Evolutionary conservation across 805 yeast genomes (phyloP).

Genomic region (Hanseniaspora valbyensis): DNA sequence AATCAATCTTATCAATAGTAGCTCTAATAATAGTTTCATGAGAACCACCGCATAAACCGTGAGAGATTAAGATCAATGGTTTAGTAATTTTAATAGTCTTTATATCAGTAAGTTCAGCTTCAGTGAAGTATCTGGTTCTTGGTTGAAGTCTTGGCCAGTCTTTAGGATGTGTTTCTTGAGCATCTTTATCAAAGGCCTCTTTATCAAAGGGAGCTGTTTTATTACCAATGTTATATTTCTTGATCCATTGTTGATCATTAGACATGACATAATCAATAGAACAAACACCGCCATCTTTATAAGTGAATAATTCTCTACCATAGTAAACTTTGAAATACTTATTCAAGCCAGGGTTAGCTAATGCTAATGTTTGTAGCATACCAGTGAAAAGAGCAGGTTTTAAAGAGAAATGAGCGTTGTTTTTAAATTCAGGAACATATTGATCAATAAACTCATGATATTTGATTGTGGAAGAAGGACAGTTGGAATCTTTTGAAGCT

Average conservation of each 20-base stretch:
- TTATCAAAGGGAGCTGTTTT: slow-evolving; percentile 20
- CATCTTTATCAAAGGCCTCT: slow-evolving; percentile 27
- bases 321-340: slow-evolving; percentile 49
- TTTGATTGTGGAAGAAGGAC: slow-evolving; percentile 17
- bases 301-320: slow-evolving; percentile 54
- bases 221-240: slow-evolving; percentile 21
- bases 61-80: slow-evolving; percentile 53
- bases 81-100: slow-evolving; percentile 26
- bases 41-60: slow-evolving; percentile 73
- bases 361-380: slow-evolving; percentile 63
- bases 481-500: background rate
- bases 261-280: slow-evolving; percentile 64
- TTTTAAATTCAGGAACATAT: slow-evolving; percentile 36
- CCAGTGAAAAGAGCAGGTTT: slow-evolving; percentile 62
- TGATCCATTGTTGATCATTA: slow-evolving; percentile 18
- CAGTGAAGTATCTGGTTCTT: slow-evolving; percentile 50
- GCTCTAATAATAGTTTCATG: slow-evolving; percentile 63
- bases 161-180: slow-evolving; percentile 37
- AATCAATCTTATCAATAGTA: slow-evolving; percentile 36
- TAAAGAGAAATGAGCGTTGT: slow-evolving; percentile 42
- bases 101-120: slow-evolving; percentile 32
- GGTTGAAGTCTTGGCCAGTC: slow-evolving; percentile 55
- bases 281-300: slow-evolving; percentile 58
- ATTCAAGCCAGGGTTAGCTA: slow-evolving; percentile 46
- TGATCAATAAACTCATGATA: slow-evolving; percentile 23